Conservation (phyloP, 2,329 filamentous ascomycete genomes). For the Pseudogymnoascus sp. region DNA sequence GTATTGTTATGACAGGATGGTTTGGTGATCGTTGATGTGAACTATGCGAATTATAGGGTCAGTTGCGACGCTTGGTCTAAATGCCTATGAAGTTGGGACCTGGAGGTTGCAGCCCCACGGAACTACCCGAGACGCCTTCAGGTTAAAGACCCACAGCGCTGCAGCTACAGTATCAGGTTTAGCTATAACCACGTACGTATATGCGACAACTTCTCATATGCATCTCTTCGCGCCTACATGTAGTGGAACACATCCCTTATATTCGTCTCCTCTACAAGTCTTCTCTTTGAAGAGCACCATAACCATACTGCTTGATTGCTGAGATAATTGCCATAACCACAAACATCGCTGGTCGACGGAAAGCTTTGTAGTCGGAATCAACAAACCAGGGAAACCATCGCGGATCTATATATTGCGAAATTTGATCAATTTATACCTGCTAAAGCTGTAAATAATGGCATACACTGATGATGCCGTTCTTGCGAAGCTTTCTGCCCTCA, state of each 20-base stretch:
- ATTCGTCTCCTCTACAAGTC: not conserved
- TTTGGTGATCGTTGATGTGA: slow-evolving; percentile 3
- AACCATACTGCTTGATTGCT: not conserved
- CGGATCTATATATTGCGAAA: slow-evolving; percentile 1
- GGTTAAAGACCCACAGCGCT: slow-evolving; percentile 1
- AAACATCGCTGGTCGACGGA: not conserved
- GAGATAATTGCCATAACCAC: not conserved
- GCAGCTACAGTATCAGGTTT: slow-evolving; percentile 4
- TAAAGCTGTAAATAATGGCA: slow-evolving; percentile 52
- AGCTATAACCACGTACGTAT: slow-evolving; percentile 5
- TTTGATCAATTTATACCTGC: not conserved
- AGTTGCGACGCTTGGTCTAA: slow-evolving; percentile 1
- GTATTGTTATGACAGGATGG: slow-evolving; percentile 3
- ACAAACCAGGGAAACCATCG: not conserved
- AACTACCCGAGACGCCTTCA: slow-evolving; percentile 7
- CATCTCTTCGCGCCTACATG: not conserved
- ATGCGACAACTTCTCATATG: slow-evolving; percentile 6
- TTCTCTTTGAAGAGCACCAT: not conserved
- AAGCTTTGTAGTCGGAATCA: slow-evolving; percentile 5
- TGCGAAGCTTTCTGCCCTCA: slow-evolving; percentile 88
- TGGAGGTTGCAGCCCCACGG: not conserved
- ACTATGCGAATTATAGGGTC: not conserved
- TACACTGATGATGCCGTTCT: slow-evolving; percentile 94
- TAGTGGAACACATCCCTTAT: not conserved
- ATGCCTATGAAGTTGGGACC: slow-evolving; percentile 6